Conservation (phyloP, 495 filamentous ascomycete species). For the Poronia punctata region DNA sequence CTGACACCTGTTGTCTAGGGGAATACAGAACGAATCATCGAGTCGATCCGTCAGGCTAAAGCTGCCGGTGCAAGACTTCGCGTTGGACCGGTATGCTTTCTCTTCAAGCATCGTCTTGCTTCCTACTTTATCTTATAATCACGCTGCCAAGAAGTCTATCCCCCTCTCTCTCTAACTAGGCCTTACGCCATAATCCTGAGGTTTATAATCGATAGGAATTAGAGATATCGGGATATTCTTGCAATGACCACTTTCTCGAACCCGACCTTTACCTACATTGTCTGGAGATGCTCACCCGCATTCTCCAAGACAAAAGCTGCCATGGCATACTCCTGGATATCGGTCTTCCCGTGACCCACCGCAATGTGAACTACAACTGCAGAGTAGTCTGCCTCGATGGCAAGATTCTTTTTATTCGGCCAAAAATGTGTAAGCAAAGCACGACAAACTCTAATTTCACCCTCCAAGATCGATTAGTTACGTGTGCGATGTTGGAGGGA, state of each 20-base stretch:
- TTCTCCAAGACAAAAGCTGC: conserved; percentile 57
- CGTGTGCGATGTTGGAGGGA: not conserved
- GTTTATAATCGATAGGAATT: conserved; percentile 17
- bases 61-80: conserved; percentile 60
- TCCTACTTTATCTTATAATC: conserved; percentile 56
- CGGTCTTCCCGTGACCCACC: conserved; percentile 61
- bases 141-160: no score
- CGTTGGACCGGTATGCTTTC: conserved; percentile 53
- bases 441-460: not conserved
- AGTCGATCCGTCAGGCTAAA: conserved; percentile 68
- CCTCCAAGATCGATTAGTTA: not conserved
- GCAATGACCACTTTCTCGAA: conserved; percentile 67
- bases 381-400: conserved; percentile 61
- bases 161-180: not conserved
- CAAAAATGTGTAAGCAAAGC: conserved; percentile 66
- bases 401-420: conserved; percentile 68
- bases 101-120: no score
- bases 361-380: conserved; percentile 67
- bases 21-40: conserved; percentile 66
- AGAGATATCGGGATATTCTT: conserved; percentile 56
- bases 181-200: conserved; percentile 3
- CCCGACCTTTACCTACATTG: conserved; percentile 57
- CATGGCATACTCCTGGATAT: conserved; percentile 77
- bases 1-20: conserved; percentile 61
- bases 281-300: conserved; percentile 62